Conservation (phyloP, 176 grass and related monocot species). For the Juncus effusus region DNA sequence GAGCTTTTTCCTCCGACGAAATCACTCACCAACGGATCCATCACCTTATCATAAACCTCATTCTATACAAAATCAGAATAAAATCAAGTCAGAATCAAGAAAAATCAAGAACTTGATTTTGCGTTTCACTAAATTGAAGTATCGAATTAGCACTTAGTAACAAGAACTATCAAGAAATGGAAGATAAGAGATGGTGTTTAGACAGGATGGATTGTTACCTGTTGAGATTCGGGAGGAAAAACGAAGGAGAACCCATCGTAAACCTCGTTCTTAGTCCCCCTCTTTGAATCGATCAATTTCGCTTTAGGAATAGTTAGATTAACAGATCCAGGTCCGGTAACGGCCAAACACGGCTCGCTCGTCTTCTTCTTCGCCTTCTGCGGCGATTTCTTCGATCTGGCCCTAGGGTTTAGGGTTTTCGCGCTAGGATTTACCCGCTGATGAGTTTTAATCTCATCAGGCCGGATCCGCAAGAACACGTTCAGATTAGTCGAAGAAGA, state of each 20-base stretch:
- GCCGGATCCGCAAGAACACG: conserved; percentile 81
- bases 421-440: conserved; percentile 2
- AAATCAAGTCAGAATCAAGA: background rate
- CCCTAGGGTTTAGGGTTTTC: background rate
- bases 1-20: conserved; percentile 69
- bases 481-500: conserved; percentile 36
- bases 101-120: background rate
- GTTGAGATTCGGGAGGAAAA: conserved; percentile 53
- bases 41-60: conserved; percentile 60
- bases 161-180: conserved; percentile 7
- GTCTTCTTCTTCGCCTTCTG: conserved; percentile 35
- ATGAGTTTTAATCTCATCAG: conserved; percentile 19
- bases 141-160: background rate
- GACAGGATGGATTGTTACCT: conserved; percentile 35
- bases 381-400: conserved; percentile 24
- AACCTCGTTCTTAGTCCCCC: conserved; percentile 50
- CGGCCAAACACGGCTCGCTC: conserved; percentile 42
- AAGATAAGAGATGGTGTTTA: background rate
- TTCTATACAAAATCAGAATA: conserved; percentile 34
- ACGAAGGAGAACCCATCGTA: conserved; percentile 81
- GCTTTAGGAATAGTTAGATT: conserved; percentile 55
- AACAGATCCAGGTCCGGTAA: conserved; percentile 50
- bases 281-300: conserved; percentile 47
- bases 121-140: background rate
- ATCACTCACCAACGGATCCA: conserved; percentile 62